Conservation (phyloP, 768 basidiomycete genomes). For the Macrocybe gigantea region DNA sequence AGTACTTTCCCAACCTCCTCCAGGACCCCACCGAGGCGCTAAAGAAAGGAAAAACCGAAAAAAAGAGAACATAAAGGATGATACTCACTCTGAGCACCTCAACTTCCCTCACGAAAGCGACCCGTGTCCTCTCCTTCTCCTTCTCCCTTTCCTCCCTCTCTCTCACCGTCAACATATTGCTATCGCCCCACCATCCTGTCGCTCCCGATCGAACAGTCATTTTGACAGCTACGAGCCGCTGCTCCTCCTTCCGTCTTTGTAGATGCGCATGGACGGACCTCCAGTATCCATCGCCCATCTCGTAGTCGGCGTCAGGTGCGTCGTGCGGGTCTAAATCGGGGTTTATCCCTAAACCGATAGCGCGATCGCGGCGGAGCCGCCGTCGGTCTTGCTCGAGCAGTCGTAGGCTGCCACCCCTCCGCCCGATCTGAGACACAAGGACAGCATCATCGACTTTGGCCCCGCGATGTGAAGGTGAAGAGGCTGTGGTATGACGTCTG, state of each 20-base stretch:
- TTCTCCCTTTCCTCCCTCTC: slow-evolving; percentile 46
- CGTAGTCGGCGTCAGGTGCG: too few species aligned
- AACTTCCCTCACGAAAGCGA: slow-evolving; percentile 78
- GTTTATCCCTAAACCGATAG: too few species aligned
- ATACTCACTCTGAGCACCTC: slow-evolving; percentile 69
- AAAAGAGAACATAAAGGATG: not conserved
- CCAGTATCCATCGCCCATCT: too few species aligned
- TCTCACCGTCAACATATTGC: slow-evolving; percentile 42
- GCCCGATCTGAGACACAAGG: too few species aligned
- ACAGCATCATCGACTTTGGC: too few species aligned
- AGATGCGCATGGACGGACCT: too few species aligned
- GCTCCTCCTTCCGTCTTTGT: not conserved
- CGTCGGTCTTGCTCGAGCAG: too few species aligned
- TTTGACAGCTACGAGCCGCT: slow-evolving; percentile 41
- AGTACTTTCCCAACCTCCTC: not conserved
- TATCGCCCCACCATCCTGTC: slow-evolving; percentile 17
- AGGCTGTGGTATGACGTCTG: too few species aligned
- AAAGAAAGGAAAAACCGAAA: not conserved
- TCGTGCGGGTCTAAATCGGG: too few species aligned
- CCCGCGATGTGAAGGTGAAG: too few species aligned
- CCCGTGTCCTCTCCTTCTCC: slow-evolving; percentile 66
- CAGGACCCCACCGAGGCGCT: not conserved
- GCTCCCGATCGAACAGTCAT: slow-evolving; percentile 34
- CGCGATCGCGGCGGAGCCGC: too few species aligned
- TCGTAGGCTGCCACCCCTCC: too few species aligned